Conservation (phyloP, 768 basidiomycete genomes). For the Suillus subalutaceus region DNA sequence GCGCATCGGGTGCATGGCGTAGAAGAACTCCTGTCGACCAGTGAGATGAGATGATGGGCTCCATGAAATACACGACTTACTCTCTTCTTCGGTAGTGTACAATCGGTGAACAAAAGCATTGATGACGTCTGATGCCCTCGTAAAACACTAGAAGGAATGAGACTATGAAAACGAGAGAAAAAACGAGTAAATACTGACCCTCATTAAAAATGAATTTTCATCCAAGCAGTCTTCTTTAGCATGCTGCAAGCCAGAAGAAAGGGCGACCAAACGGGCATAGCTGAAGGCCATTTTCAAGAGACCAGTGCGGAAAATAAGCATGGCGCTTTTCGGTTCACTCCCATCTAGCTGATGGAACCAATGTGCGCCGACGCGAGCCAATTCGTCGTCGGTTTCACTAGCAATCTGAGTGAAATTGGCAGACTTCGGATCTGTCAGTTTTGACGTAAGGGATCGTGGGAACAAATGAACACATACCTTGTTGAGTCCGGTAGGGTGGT, state of each 20-base stretch:
- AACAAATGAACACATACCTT: conserved; percentile 45
- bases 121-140: conserved; percentile 68
- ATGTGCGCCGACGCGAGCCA: conserved; percentile 53
- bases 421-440: conserved; percentile 40
- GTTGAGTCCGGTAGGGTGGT: conserved; percentile 75
- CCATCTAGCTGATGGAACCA: conserved; percentile 59
- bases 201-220: conserved; percentile 66
- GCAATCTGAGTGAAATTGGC: conserved; percentile 68
- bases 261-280: conserved; percentile 67
- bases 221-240: conserved; percentile 57
- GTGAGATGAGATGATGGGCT: conserved; percentile 6
- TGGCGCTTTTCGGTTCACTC: conserved; percentile 56
- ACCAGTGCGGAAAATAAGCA: conserved; percentile 62
- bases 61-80: conserved; percentile 36
- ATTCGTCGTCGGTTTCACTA: conserved; percentile 66
- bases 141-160: conserved; percentile 52
- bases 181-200: conserved; percentile 47
- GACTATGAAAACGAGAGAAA: conserved; percentile 1
- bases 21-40: conserved; percentile 50
- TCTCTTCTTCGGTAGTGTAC: conserved; percentile 51
- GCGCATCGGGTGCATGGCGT: conserved; percentile 77
- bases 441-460: background rate
- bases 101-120: conserved; percentile 61
- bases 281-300: conserved; percentile 64
- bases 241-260: conserved; percentile 80